Evolutionary conservation across 495 filamentous ascomycete species (phyloP), one percentile per base, ranked within the genome.

Genomic region (Penicillium fimorum): DNA sequence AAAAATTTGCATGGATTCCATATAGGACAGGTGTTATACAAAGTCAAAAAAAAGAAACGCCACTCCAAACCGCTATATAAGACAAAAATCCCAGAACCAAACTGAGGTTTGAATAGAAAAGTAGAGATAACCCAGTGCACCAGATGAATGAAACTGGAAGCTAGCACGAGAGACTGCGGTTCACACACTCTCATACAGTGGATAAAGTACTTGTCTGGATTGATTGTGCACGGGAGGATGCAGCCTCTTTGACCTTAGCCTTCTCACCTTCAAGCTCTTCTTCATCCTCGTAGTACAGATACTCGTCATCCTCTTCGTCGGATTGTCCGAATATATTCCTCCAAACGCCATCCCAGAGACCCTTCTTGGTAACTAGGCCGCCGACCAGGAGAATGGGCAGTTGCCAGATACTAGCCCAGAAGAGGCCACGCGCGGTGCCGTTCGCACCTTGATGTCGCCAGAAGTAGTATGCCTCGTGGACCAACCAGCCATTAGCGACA

Each of bases 391-490:
- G 81, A 43, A 90, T 89, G 0, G 94, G 94, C 37, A 98, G 64
- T 75, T 97, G 92, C 94, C 94, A 98, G 24, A 98, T 91, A 71
- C 91, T 95, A 0, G 94, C 91, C 94, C 94, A 98, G 72, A 98
- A 98, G 54, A 98, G 66, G 5, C 86, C 87, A 43, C 90, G 84
- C 7, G 95, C 95, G 41, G 78, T 88, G 5, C 95, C 95, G 59
- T 88, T 84, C 43, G 83, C 79, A 13, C 93, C 94, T 55, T 90
- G 83, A 30, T 84, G 75, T 54, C 82, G 79, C 85, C 88, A 96
- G 71, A 97, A 97, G 48, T 77, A 77, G 65, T 88, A 84, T 1
- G 95, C 91, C 70, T 96, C 86, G 37, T 84, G 80, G 13, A 85
- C 80, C 58, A 97, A 79, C 95, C 95, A 97, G 42, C 81, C 78